Conservation (phyloP, 495 filamentous ascomycete genomes). For the Trichoderma reesei region DNA sequence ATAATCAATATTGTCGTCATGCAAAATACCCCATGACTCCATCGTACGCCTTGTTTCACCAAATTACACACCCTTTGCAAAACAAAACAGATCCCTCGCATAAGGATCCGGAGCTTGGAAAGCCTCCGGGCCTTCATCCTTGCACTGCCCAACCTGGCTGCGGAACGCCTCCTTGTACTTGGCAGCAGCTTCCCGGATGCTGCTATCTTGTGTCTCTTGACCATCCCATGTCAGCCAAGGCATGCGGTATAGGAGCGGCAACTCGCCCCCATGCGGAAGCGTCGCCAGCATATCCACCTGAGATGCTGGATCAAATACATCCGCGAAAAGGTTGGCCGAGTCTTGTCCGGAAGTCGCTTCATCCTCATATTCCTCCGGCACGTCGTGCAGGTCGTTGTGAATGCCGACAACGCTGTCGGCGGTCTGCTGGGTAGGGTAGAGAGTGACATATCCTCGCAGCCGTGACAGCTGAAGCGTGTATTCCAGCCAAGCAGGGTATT, state of each 20-base stretch:
- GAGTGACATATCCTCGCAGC: conserved; percentile 58
- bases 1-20: background rate
- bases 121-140: conserved; percentile 9
- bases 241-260: conserved; percentile 28
- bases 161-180: conserved; percentile 36
- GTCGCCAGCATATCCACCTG: conserved; percentile 22
- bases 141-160: conserved; percentile 29
- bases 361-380: conserved; percentile 56
- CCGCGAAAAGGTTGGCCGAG: conserved; percentile 16
- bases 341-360: conserved; percentile 12
- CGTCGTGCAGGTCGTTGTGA: conserved; percentile 61
- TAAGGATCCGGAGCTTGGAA: conserved; percentile 11
- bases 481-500: conserved; percentile 69
- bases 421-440: conserved; percentile 55
- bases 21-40: background rate
- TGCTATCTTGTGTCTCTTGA: conserved; percentile 13
- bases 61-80: background rate
- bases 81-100: conserved; percentile 26
- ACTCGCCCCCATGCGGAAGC: conserved; percentile 24
- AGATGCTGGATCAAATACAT: conserved; percentile 16
- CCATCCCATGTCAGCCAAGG: conserved; percentile 37
- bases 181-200: conserved; percentile 26
- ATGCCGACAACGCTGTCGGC: conserved; percentile 49
- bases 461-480: conserved; percentile 63
- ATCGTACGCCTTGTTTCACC: background rate